Percentiles rank a stretch among this genome's conserved stretches.
Conservation (phyloP, 306 rosid species). For the Vigna radiata region DNA sequence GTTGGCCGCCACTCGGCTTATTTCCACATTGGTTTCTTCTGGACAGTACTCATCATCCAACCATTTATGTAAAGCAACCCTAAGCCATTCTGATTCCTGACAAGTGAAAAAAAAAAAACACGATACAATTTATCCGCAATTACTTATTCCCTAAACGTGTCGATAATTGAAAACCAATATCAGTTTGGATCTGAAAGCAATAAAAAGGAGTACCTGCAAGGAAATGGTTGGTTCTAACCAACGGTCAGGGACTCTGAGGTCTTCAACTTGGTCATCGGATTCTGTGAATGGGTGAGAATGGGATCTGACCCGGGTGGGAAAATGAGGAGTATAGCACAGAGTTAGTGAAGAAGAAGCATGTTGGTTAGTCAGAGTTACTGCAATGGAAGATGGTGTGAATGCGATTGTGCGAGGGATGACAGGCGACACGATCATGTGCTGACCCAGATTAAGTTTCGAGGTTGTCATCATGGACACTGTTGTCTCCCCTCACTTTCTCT, state of each 20-base stretch:
- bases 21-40: constrained; percentile 84
- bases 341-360: constrained; percentile 28
- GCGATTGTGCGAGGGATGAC: constrained; percentile 22
- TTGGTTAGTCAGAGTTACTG: constrained; percentile 23
- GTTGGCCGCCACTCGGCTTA: constrained; percentile 87
- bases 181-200: background rate
- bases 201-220: constrained; percentile 57
- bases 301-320: constrained; percentile 43
- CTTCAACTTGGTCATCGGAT: constrained; percentile 59
- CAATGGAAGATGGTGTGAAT: constrained; percentile 19
- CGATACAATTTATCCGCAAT: constrained; percentile 6
- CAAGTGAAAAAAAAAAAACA: background rate
- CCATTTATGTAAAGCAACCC: constrained; percentile 82
- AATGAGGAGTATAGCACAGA: constrained; percentile 12
- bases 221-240: constrained; percentile 80
- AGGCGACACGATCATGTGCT: constrained; percentile 17
- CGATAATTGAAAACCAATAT: background rate
- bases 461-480: constrained; percentile 39
- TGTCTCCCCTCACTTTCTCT: constrained; percentile 4
- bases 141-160: constrained; percentile 3
- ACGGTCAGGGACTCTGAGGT: constrained; percentile 70
- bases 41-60: constrained; percentile 98
- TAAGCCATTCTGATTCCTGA: constrained; percentile 97
- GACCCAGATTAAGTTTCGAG: constrained; percentile 30
- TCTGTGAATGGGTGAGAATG: constrained; percentile 44